Conservation (phyloP, 2,329 filamentous ascomycete species). For the Aspergillus fumigatus region DNA sequence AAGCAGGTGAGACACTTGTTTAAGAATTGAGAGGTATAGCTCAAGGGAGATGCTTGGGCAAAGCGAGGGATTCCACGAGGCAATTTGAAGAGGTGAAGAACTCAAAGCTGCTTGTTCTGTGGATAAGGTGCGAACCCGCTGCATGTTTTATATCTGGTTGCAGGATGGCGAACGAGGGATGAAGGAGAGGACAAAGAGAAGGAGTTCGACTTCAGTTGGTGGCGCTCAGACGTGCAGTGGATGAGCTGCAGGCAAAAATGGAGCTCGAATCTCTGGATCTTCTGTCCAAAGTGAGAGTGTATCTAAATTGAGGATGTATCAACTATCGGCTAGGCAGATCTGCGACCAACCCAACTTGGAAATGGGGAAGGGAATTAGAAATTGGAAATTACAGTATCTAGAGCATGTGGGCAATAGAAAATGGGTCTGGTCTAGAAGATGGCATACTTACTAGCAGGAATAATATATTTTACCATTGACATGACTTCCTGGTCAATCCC, state of each 20-base stretch:
- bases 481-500: background rate
- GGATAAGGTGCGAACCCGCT: slow-evolving; percentile 21
- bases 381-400: slow-evolving; percentile 15
- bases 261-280: slow-evolving; percentile 2
- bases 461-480: background rate
- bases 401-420: slow-evolving; percentile 6
- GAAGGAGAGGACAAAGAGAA: slow-evolving; percentile 6
- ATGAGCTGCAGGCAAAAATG: slow-evolving; percentile 7
- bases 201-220: background rate
- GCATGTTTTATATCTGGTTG: slow-evolving; percentile 34
- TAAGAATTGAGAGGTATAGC: background rate
- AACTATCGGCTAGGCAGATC: slow-evolving; percentile 13
- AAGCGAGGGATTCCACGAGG: slow-evolving; percentile 24
- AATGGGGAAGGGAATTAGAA: slow-evolving; percentile 12
- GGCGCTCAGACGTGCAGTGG: slow-evolving; percentile 18
- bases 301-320: slow-evolving; percentile 20
- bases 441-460: background rate
- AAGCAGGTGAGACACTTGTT: background rate
- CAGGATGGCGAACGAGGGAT: slow-evolving; percentile 20
- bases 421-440: slow-evolving; percentile 2
- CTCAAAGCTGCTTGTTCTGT: slow-evolving; percentile 14
- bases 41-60: background rate
- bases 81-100: slow-evolving; percentile 19
- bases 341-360: slow-evolving; percentile 18
- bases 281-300: background rate